A percentile compares a stretch with the other conserved stretches of the same genome.
These are phyloP conservation scores for Macaranga tanarius DNA, from an alignment of 441 rosid species.

Conservation along the genomic window DNA sequence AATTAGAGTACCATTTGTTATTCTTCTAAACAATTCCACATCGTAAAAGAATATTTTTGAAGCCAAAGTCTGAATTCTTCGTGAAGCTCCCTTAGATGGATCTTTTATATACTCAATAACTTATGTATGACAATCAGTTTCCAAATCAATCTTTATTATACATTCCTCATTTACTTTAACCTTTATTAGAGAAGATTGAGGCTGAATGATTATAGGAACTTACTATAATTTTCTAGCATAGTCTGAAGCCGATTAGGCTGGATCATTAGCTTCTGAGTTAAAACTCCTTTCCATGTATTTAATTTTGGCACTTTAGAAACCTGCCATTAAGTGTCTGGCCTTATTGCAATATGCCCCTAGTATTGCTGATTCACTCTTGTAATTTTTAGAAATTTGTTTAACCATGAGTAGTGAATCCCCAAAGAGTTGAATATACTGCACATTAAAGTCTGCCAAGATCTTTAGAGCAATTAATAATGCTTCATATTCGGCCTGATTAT, in stretches of 20 bases:
- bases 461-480: not conserved
- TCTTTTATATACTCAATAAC: no score
- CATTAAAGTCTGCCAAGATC: not conserved
- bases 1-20: no score
- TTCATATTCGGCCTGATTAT: not conserved
- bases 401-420: not conserved
- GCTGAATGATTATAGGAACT: no score
- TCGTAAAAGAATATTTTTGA: not conserved
- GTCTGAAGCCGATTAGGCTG: not conserved
- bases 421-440: no score
- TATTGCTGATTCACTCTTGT: not conserved
- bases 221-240: no score
- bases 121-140: no score
- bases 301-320: not conserved
- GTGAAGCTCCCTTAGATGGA: no score
- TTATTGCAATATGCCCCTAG: not conserved
- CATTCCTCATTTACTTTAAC: no score
- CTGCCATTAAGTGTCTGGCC: not conserved
- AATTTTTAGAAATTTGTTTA: not conserved
- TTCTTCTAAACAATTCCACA: not conserved
- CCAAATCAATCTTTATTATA: no score
- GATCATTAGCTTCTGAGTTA: not conserved
- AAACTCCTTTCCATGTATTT: not conserved
- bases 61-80: not conserved
- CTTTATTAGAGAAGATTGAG: no score